Percentiles rank a stretch among this genome's conserved stretches.
These are phyloP conservation scores for Aspergillus pseudoviridinutans DNA, from an alignment of 2,329 filamentous ascomycete genomes.

Conservation along the genomic window DNA sequence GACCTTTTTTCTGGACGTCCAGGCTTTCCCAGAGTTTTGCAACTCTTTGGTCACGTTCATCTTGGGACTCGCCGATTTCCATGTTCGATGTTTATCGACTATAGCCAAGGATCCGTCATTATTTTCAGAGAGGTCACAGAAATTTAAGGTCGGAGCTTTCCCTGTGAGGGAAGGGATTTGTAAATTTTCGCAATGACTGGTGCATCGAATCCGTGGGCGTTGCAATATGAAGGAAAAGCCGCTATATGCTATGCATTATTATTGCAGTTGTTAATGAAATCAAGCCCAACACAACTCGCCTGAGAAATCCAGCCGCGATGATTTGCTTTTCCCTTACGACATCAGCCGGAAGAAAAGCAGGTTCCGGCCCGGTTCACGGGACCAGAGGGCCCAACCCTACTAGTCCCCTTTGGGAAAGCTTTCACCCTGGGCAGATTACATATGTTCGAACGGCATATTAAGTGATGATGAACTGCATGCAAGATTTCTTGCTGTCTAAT, in stretches of 20 bases:
- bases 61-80: constrained; percentile 67
- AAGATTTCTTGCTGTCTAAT: background rate
- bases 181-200: constrained; percentile 15
- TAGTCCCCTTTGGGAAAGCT: constrained; percentile 25
- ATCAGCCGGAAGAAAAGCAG: constrained; percentile 20
- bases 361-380: constrained; percentile 24
- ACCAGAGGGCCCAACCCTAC: constrained; percentile 28
- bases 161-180: constrained; percentile 17
- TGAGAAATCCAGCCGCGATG: constrained; percentile 33
- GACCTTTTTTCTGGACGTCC: constrained; percentile 70
- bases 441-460: background rate
- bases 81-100: constrained; percentile 49
- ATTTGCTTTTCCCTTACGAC: constrained; percentile 32
- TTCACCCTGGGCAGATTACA: background rate
- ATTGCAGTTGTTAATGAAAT: background rate
- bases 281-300: constrained; percentile 8
- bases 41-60: constrained; percentile 75
- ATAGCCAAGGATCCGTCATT: constrained; percentile 46
- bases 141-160: constrained; percentile 13
- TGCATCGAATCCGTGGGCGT: constrained; percentile 22
- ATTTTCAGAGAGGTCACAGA: constrained; percentile 30
- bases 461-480: background rate
- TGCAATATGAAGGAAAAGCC: constrained; percentile 8
- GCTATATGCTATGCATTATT: constrained; percentile 7
- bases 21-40: constrained; percentile 80